Conservation (phyloP, 2,329 filamentous ascomycete species). For the Penicillium aurantiogriseum region DNA sequence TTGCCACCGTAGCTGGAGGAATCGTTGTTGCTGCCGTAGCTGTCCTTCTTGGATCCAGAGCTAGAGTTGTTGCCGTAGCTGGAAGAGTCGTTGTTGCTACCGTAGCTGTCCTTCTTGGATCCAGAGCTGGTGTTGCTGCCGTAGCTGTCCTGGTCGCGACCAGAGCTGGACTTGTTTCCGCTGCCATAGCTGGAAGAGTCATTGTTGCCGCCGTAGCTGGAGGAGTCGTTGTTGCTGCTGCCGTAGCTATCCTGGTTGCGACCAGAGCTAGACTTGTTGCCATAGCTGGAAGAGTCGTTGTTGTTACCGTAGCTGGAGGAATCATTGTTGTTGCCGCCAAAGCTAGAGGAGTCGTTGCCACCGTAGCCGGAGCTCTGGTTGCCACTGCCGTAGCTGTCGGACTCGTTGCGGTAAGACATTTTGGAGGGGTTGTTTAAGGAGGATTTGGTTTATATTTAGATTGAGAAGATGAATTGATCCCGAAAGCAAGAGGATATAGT, state of each 20-base stretch:
- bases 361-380: slow-evolving; percentile 11
- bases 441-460: not conserved
- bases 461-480: not conserved
- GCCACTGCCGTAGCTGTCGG: slow-evolving; percentile 10
- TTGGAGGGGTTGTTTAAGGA: not conserved
- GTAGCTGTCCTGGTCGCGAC: not conserved
- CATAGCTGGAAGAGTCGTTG: not conserved
- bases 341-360: not conserved
- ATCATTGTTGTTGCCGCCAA: not conserved
- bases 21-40: not conserved
- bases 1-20: too few relatives aligned
- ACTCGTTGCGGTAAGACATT: slow-evolving; percentile 12
- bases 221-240: not conserved
- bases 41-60: not conserved
- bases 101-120: too few relatives aligned
- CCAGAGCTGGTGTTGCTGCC: too few relatives aligned
- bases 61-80: not conserved
- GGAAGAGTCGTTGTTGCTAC: not conserved
- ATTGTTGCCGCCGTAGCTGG: too few relatives aligned
- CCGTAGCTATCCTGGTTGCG: not conserved
- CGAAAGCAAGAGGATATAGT: not conserved
- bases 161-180: not conserved
- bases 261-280: not conserved
- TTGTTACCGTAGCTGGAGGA: not conserved
- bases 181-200: not conserved